Evolutionary conservation across 352 stramenopile genomes (phyloP), one percentile per base, ranked within the genome.

Genomic region (Phytopythium helicoides): DNA sequence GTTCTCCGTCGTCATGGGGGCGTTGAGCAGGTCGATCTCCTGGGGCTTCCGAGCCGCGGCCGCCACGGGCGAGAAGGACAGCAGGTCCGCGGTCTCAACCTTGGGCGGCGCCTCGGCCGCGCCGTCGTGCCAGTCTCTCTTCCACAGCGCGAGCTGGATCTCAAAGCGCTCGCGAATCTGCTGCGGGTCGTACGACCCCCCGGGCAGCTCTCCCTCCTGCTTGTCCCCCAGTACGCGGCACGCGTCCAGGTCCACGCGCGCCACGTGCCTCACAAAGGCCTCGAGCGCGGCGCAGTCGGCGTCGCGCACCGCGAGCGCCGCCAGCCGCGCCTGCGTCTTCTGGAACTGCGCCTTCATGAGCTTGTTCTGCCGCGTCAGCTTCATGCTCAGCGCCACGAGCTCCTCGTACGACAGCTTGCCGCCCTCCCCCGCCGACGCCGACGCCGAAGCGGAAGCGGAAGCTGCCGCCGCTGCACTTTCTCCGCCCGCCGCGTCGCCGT

Each of bases 331-430:
- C 58, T 91, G 76, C 56, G 76, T 84, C 60, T 89, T 89, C 58
- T 91, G 82, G 52, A 91, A 87, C 62, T 93, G 82, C 6, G 58
- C 60, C 58, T 90, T 91, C 81, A 92, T 89, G 37, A 92, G 62
- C 56, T 92, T 92, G 68, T 95, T 95, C 62, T 95, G 85, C 16
- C 84, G 70, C 54, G 82, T 95, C 48, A 93, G 76, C 65, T 95
- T 95, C 82, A 93, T 90, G 49, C 81, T 95, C 28, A 95, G 71
- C 41, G 75, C 62, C 31, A 95, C 64, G 3, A 95, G 58, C 56
- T 95, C 81, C 23, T 95, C 85, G 53, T 95, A 95, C 45, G 76
- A 79, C 64, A 83, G 76, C n/a, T 33, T 71, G 75, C 25, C 56
- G 54, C 54, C 56, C 66, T 12, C 56, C 56, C 11, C 41, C n/a